Conservation (phyloP, 345 rosid genomes). For the Euphorbia peplus region DNA sequence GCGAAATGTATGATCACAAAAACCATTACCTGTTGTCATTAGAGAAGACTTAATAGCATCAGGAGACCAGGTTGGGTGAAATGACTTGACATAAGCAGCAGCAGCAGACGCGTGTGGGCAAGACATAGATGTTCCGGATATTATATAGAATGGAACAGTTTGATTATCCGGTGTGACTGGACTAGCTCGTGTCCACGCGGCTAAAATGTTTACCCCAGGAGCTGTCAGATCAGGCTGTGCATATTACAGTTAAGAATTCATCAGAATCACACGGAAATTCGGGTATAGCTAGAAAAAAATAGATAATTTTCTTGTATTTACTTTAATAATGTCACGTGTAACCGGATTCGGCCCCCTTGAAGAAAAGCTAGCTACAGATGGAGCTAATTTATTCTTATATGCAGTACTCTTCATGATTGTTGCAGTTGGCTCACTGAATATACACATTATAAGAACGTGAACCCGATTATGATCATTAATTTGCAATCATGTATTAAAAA, state of each 20-base stretch:
- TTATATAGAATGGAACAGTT: conserved; percentile 25
- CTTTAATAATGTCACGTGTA: conserved; percentile 35
- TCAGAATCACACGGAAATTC: neutral
- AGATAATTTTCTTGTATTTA: neutral
- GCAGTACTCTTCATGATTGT: conserved; percentile 28
- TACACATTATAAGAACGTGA: neutral
- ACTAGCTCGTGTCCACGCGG: conserved; percentile 30
- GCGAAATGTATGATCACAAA: too few species aligned
- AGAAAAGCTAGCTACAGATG: conserved; percentile 27
- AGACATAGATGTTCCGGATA: conserved; percentile 45
- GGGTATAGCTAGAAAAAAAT: neutral
- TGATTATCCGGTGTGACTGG: conserved; percentile 25
- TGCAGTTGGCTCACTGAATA: conserved; percentile 28
- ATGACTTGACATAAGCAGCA: conserved; percentile 36
- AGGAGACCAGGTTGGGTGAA: conserved; percentile 42
- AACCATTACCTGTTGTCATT: conserved; percentile 39
- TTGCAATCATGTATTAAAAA: too few species aligned
- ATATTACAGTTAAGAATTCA: too few species aligned
- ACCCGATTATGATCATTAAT: neutral
- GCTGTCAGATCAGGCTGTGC: conserved; percentile 41
- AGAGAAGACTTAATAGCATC: conserved; percentile 40
- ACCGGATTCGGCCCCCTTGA: conserved; percentile 40
- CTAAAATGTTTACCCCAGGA: conserved; percentile 44
- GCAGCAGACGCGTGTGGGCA: conserved; percentile 35
- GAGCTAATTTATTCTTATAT: conserved; percentile 24